phyloP scores from a whole-genome alignment of 495 filamentous ascomycete genomes.

The Aspergillus ellipticus region DNA sequence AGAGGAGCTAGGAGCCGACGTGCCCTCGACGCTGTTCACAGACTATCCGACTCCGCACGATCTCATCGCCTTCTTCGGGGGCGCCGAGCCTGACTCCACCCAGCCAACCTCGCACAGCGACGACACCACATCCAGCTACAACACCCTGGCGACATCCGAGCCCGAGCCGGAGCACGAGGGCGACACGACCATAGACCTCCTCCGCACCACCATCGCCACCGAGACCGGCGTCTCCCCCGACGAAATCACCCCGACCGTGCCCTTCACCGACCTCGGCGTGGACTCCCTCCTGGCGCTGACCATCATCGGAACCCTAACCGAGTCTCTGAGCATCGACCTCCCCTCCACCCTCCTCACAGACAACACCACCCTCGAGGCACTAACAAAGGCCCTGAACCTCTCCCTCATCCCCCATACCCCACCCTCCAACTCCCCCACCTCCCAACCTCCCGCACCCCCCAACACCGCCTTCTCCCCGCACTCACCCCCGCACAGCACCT shows the following conservation, averaged over 20 bases:
- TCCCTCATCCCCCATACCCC: background rate
- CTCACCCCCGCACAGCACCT: slow-evolving; percentile 1
- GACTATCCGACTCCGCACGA: slow-evolving; percentile 56
- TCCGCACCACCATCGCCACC: slow-evolving; percentile 34
- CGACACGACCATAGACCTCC: background rate
- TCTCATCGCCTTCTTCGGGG: slow-evolving; percentile 24
- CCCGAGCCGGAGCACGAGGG: background rate
- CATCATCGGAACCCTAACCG: slow-evolving; percentile 34
- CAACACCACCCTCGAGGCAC: slow-evolving; percentile 40
- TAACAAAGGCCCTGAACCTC: background rate
- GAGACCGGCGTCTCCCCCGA: slow-evolving; percentile 39
- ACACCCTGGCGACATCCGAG: background rate
- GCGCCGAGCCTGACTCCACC: background rate
- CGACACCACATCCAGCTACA: background rate
- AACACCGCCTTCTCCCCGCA: background rate
- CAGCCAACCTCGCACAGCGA: background rate
- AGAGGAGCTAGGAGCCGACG: slow-evolving; percentile 45
- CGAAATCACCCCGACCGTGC: slow-evolving; percentile 33
- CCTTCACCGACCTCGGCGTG: slow-evolving; percentile 44
- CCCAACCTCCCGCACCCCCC: too few species aligned
- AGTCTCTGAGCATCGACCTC: slow-evolving; percentile 34
- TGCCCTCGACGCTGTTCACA: slow-evolving; percentile 48
- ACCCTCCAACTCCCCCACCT: background rate
- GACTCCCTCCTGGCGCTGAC: slow-evolving; percentile 48
- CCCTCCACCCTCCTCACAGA: slow-evolving; percentile 49